phyloP scores from a whole-genome alignment of 2,329 filamentous ascomycete genomes.

The Fusarium coicis region DNA sequence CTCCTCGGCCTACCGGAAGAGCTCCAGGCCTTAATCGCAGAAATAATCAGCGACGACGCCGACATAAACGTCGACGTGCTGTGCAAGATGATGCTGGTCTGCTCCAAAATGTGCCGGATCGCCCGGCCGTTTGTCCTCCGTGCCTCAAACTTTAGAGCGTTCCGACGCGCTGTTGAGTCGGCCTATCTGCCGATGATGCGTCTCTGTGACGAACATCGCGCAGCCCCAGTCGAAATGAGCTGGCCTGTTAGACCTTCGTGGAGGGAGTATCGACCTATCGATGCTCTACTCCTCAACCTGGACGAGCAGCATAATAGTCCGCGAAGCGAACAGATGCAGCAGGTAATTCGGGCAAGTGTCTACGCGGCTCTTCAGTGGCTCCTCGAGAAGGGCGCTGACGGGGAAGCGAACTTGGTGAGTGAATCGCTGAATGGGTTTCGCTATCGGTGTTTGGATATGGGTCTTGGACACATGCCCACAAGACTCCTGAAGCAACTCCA shows the following conservation, averaged over 20 bases:
- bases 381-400: constrained; percentile 3
- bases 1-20: background rate
- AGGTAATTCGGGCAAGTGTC: background rate
- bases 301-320: background rate
- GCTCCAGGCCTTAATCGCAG: background rate
- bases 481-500: background rate
- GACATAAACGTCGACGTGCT: background rate
- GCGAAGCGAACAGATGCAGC: background rate
- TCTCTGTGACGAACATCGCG: background rate
- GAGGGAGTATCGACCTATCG: background rate
- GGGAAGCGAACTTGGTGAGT: background rate
- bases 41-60: fast-evolving
- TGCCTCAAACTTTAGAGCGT: background rate
- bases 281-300: background rate
- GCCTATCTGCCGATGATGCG: background rate
- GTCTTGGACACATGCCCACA: background rate
- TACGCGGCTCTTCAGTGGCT: constrained; percentile 7
- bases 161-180: background rate
- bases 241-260: background rate
- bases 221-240: background rate
- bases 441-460: background rate
- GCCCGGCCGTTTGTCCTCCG: background rate
- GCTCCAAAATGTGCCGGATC: background rate
- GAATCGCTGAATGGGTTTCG: background rate
- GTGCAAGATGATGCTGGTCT: background rate